A percentile compares a stretch with the other conserved stretches of the same genome.
These are phyloP conservation scores for Collybiopsis confluens DNA, from an alignment of 768 basidiomycete species.

Conservation along the genomic window DNA sequence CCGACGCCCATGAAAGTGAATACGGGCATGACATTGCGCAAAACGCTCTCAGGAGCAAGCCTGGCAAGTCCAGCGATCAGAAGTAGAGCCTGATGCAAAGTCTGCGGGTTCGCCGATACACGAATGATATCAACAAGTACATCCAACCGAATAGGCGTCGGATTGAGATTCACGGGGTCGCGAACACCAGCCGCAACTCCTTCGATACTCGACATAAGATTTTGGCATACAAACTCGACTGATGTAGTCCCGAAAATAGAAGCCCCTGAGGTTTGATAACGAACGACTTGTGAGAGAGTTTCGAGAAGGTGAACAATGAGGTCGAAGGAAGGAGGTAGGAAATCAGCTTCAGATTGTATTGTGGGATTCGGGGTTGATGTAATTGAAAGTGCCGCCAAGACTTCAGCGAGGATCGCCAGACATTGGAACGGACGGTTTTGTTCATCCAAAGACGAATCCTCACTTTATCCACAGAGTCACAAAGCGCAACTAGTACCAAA, in stretches of 20 bases:
- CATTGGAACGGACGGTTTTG: constrained; percentile 38
- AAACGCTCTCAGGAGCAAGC: constrained; percentile 83
- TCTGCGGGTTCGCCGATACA: constrained; percentile 89
- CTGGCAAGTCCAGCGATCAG: constrained; percentile 82
- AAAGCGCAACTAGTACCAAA: constrained; percentile 10
- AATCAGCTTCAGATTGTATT: constrained; percentile 16
- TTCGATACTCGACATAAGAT: constrained; percentile 1
- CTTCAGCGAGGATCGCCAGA: constrained; percentile 63
- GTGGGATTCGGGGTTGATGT: not conserved
- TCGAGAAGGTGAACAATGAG: constrained; percentile 72
- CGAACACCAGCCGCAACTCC: constrained; percentile 16
- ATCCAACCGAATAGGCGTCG: constrained; percentile 70
- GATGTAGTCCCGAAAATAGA: not conserved
- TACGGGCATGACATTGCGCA: constrained; percentile 95
- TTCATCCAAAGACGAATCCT: constrained; percentile 13
- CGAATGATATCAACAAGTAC: constrained; percentile 85
- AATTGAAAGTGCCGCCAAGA: constrained; percentile 44
- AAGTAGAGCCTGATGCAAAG: constrained; percentile 87
- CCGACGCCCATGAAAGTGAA: constrained; percentile 92
- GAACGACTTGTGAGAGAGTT: constrained; percentile 58
- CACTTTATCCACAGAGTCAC: not conserved
- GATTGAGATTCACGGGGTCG: constrained; percentile 49
- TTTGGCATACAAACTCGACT: constrained; percentile 2
- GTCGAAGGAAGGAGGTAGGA: constrained; percentile 65
- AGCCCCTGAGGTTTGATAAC: constrained; percentile 30